Evolutionary conservation across 306 rosid genomes (phyloP), one percentile per base, ranked within the genome.

Genomic region (Pueraria montana): DNA sequence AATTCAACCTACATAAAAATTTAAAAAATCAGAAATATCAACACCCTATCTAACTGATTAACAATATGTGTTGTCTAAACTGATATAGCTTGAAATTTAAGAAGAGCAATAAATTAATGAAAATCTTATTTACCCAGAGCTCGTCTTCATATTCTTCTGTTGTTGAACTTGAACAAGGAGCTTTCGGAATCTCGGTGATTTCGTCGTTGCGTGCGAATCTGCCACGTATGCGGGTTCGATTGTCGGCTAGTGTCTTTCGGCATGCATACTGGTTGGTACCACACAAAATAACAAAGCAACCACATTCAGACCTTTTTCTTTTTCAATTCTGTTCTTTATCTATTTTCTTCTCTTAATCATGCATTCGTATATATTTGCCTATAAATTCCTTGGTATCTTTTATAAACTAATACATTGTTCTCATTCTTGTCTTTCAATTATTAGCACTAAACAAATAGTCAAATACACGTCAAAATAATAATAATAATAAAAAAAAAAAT

Each of bases 231-330:
- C 98, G 91, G 18, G 89, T 93, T 68, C 98, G 84, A 62, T 85
- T 94, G 94, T 94, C 98, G 64, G 98, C 98, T 62, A 94, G 90
- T 63, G 97, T 92, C 80, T 94, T 94, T 75, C 98, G 91, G 71
- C 98, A 94, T 83, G 97, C 98, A 87, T 94, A 94, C 98, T 94
- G 86, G 27, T 72, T 92, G 84, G 64, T 75, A 63, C 58, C 78
- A 84, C 49, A 59, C 0, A 36, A 77, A 66, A 80, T 72, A 85
- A 70, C 40, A 48, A 78, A 81, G 48, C 72, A 76, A 43, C 58
- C 68, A 11, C 55, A 24, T 32, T 83, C 76, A 84, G 42, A 56
- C 20, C 13, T 66, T 27, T 20, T 21, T 40, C 53, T 42, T 68
- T 68, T 40, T 68, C 43, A 30, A 64, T 67, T 56, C 32, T 11